phyloP scores from a whole-genome alignment of 169 alveolate genomes.

The Eimeria zaria region DNA sequence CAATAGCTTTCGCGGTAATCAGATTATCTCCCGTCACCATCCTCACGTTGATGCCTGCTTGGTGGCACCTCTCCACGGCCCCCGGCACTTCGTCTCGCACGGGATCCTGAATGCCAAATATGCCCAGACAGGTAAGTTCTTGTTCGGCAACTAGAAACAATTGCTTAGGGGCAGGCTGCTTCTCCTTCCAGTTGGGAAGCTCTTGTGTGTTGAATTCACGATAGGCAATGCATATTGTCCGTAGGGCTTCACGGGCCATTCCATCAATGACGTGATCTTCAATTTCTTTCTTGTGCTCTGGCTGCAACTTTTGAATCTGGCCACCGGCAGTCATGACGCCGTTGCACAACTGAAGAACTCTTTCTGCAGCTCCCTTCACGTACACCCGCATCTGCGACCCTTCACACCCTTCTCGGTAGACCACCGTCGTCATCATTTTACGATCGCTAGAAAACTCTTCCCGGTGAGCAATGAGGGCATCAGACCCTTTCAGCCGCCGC shows the following conservation, averaged over 20 bases:
- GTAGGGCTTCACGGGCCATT: constrained; percentile 91
- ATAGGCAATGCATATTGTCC: constrained; percentile 93
- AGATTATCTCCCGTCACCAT: constrained; percentile 99
- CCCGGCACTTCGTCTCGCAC: constrained; percentile 94
- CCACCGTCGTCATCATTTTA: constrained; percentile 92
- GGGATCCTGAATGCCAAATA: constrained; percentile 93
- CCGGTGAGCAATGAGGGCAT: constrained; percentile 56
- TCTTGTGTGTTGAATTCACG: constrained; percentile 86
- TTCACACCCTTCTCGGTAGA: constrained; percentile 58
- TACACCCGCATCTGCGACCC: constrained; percentile 84
- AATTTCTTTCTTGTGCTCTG: constrained; percentile 85
- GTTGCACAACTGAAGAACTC: constrained; percentile 86
- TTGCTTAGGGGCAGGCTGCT: constrained; percentile 60
- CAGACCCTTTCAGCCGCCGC: constrained; percentile 61
- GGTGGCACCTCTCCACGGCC: constrained; percentile 92
- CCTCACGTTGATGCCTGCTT: constrained; percentile 99
- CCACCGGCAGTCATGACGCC: constrained; percentile 28
- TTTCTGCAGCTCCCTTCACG: constrained; percentile 92
- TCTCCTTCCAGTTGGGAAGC: constrained; percentile 55
- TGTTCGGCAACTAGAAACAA: constrained; percentile 85
- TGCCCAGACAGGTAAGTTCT: constrained; percentile 90
- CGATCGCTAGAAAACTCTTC: constrained; percentile 91
- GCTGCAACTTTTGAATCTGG: constrained; percentile 82
- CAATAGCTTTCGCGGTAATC: constrained; percentile 99
- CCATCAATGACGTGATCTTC: constrained; percentile 87